phyloP scores from a whole-genome alignment of 768 basidiomycete species.

The Boletellus ananiceps region DNA sequence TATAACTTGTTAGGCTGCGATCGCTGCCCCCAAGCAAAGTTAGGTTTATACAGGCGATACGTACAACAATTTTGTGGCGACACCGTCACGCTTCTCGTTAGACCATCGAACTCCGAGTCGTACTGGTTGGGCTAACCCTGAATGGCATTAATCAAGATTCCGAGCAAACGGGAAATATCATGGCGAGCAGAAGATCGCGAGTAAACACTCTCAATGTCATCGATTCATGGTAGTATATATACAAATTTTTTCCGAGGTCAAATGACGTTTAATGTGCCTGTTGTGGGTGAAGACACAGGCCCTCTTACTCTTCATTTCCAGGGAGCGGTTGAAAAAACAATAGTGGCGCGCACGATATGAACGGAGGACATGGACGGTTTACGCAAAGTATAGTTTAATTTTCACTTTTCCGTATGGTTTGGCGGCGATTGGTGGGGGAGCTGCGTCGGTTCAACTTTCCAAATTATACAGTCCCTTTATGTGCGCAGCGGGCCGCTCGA shows the following conservation, averaged over 20 bases:
- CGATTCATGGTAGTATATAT: not conserved
- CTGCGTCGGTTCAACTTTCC: slow-evolving; percentile 4
- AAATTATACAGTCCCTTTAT: slow-evolving; percentile 10
- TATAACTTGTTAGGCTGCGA: not conserved
- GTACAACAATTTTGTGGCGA: not conserved
- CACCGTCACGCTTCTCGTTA: not conserved
- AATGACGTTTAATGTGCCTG: slow-evolving; percentile 17
- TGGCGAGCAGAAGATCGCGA: slow-evolving; percentile 8
- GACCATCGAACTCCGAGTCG: not conserved
- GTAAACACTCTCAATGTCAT: slow-evolving; percentile 7
- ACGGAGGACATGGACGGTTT: slow-evolving; percentile 22
- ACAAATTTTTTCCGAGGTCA: not conserved
- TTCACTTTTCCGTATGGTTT: not conserved
- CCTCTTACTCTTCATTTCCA: slow-evolving; percentile 14
- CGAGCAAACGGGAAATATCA: not conserved
- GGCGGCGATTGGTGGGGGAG: slow-evolving; percentile 12
- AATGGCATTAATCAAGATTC: slow-evolving; percentile 14
- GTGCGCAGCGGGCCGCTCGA: not conserved
- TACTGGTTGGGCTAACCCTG: slow-evolving; percentile 5
- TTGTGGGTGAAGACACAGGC: not conserved
- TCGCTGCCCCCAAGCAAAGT: not conserved
- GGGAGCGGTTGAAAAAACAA: slow-evolving; percentile 39
- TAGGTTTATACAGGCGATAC: not conserved
- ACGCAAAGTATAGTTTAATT: slow-evolving; percentile 5
- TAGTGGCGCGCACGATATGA: slow-evolving; percentile 41